Evolutionary conservation across 2,329 filamentous ascomycete genomes (phyloP).

Genomic region (Colletotrichum eleusines): DNA sequence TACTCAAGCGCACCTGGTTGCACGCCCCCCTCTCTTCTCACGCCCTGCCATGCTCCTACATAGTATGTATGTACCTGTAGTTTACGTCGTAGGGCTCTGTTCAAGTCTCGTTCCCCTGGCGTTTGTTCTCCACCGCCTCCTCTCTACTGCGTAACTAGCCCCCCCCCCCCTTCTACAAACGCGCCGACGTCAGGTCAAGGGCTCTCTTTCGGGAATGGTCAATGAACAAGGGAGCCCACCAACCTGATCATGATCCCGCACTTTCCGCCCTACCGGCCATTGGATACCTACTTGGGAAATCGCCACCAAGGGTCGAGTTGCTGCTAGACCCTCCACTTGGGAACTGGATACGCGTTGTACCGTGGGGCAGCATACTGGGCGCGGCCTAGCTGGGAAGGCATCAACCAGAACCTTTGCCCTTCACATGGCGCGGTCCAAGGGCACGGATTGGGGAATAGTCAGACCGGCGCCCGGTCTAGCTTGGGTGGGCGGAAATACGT

Average conservation of each 20-base stretch:
- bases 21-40: neutral
- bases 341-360: slow-evolving; percentile 13
- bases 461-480: neutral
- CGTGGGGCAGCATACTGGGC: slow-evolving; percentile 1
- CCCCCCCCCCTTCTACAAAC: too few relatives aligned
- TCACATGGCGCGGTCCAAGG: neutral
- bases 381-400: neutral
- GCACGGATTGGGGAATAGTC: neutral
- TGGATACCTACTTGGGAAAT: slow-evolving; percentile 5
- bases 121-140: neutral
- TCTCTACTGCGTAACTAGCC: too few relatives aligned
- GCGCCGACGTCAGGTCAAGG: slow-evolving; percentile 33
- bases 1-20: neutral
- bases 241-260: slow-evolving; percentile 36
- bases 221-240: neutral
- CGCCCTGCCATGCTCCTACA: slow-evolving; percentile 1
- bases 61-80: too few relatives aligned
- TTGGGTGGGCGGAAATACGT: neutral
- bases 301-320: slow-evolving; percentile 23
- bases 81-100: neutral
- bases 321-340: slow-evolving; percentile 25
- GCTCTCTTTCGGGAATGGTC: slow-evolving; percentile 24
- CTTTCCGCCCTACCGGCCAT: slow-evolving; percentile 36
- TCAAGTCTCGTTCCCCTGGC: neutral
- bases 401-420: slow-evolving; percentile 10